Evolutionary conservation across 2,329 filamentous ascomycete genomes (phyloP), one percentile per base, ranked within the genome.

Genomic region (Penicillium sumatraense): DNA sequence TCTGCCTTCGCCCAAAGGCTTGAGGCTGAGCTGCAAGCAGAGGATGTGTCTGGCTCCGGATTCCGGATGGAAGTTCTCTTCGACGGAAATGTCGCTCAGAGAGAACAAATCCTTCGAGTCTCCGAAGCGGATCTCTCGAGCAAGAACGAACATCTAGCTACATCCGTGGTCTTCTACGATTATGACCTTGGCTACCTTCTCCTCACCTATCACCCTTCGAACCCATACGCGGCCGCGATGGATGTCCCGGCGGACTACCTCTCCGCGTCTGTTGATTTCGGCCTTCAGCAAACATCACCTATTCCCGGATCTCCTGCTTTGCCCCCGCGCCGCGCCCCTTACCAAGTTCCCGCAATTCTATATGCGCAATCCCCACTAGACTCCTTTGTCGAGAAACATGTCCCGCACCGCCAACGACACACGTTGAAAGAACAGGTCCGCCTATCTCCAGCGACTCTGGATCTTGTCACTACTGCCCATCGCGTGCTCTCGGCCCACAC

Each of bases 141-240:
- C 6, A 51, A 59, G 58, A 53, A 60, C 55, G 56, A 74, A 60
- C 69, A 76, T 74, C 61, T 79, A 23, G 79, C 80, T 5, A 71
- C 78, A 18, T 78, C 76, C 49, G 72, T 85, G n/a, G 75, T 83
- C 21, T 76, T 87, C 31, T 75, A 82, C 46, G 82, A 86, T 58
- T 78, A 79, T 10, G 81, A 83, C 55, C 67, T 86, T 26, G 85
- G 84, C 9, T 85, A 86, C 61, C 72, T 87, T 24, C 68, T 88
- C 41, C 73, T 85, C 33, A 83, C 80, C 21, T 75, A 74, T 23
- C 73, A 75, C 29, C 73, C 74, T 7, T 77, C 76, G 42, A 77
- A 79, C 57, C 79, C 80, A 2, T 79, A 78, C 60, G 84, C 79
- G 26, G 81, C 78, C 3, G 71, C 75, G 49, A 78, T 84, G 45